Conservation (phyloP, 2,329 filamentous ascomycete species). For the Microdochium trichocladiopsis region DNA sequence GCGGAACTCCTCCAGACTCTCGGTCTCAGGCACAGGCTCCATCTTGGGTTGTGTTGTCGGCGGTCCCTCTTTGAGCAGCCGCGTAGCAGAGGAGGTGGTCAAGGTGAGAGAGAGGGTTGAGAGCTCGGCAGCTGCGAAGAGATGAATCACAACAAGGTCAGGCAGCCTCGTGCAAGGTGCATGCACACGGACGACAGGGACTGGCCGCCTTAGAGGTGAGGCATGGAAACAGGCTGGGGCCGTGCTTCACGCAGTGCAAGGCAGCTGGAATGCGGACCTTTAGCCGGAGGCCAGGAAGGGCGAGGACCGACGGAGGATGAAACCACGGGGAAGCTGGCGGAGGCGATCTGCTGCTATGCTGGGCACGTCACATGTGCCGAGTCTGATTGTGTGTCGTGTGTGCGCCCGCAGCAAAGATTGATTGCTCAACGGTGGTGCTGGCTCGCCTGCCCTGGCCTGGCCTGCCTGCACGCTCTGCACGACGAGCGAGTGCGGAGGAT, state of each 20-base stretch:
- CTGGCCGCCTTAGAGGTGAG: background rate
- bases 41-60: constrained; percentile 28
- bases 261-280: background rate
- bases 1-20: constrained; percentile 61
- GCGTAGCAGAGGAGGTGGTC: too few relatives aligned
- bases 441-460: too few relatives aligned
- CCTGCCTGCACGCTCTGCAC: too few relatives aligned
- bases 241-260: background rate
- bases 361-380: background rate
- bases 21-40: constrained; percentile 63
- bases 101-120: background rate
- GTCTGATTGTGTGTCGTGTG: too few relatives aligned
- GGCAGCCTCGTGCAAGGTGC: too few relatives aligned
- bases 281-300: background rate
- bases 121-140: background rate
- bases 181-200: background rate
- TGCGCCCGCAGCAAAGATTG: too few relatives aligned
- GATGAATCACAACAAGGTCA: too few relatives aligned
- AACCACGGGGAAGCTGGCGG: background rate
- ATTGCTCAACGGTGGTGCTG: too few relatives aligned
- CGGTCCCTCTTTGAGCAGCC: background rate
- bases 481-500: background rate
- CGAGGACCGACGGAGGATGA: background rate
- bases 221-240: background rate
- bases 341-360: too few relatives aligned